Conservation (phyloP, 331 rosid genomes). For the Quercus phellos region DNA sequence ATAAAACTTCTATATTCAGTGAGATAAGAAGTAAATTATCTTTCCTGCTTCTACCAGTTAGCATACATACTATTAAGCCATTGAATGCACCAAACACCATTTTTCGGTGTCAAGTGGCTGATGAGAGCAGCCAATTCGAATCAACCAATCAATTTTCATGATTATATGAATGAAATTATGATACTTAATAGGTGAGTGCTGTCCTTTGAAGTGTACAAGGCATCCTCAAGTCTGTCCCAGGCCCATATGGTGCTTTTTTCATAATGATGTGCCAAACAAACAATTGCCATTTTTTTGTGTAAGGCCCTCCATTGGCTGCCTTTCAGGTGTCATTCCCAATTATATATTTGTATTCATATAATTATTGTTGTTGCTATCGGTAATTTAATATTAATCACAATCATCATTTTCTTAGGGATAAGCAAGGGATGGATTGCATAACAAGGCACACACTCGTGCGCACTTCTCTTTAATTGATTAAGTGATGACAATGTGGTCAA, state of each 20-base stretch:
- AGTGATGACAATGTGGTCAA: constrained; percentile 31
- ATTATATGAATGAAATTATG: neutral
- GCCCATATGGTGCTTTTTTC: neutral
- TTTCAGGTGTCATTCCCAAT: neutral
- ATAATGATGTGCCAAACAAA: neutral
- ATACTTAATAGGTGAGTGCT: neutral
- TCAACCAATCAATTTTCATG: neutral
- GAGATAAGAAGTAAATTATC: neutral
- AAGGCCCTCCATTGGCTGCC: neutral
- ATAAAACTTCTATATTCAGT: neutral
- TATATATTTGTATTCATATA: neutral
- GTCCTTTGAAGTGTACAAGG: neutral
- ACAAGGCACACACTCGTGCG: constrained; percentile 43
- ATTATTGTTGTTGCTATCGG: neutral
- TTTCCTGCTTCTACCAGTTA: neutral
- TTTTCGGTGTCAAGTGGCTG: neutral
- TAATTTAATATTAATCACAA: constrained; percentile 12
- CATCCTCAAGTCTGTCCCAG: neutral
- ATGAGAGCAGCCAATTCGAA: neutral
- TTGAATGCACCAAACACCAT: neutral
- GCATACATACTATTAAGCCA: neutral
- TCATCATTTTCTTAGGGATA: constrained; percentile 47
- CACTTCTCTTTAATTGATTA: constrained; percentile 30
- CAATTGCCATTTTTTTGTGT: neutral
- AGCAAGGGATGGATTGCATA: constrained; percentile 52